Percentiles rank a stretch among this genome's conserved stretches.
Evolutionary conservation across 1,284 basidiomycete species (phyloP).

Genomic region (Boletellus deceptivus): DNA sequence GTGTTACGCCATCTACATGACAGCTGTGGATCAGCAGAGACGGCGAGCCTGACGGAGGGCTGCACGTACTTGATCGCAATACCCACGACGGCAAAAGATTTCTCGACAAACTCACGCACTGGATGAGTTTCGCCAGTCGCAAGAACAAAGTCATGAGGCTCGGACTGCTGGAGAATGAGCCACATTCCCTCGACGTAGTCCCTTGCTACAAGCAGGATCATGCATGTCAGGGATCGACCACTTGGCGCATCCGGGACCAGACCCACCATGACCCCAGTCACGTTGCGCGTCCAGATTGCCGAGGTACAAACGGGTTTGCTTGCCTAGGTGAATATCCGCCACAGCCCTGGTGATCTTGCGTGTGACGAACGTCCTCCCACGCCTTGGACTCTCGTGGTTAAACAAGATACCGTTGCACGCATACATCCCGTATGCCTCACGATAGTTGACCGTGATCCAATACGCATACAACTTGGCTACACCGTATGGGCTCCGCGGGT

Average conservation of each 20-base stretch:
- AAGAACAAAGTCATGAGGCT: slow-evolving; percentile 84
- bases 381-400: slow-evolving; percentile 91
- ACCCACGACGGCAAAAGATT: slow-evolving; percentile 70
- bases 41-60: background rate
- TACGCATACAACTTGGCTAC: slow-evolving; percentile 87
- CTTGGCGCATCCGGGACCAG: background rate
- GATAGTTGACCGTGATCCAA: slow-evolving; percentile 90
- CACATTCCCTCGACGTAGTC: slow-evolving; percentile 96
- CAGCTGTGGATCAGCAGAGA: background rate
- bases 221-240: slow-evolving; percentile 11
- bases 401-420: slow-evolving; percentile 90
- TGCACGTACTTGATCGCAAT: slow-evolving; percentile 58
- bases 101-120: slow-evolving; percentile 87
- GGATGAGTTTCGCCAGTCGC: slow-evolving; percentile 91
- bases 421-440: slow-evolving; percentile 91
- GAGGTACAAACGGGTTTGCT: slow-evolving; percentile 84
- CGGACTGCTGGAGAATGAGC: slow-evolving; percentile 85
- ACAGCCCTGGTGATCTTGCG: slow-evolving; percentile 88
- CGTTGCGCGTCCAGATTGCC: slow-evolving; percentile 89
- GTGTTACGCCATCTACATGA: slow-evolving; percentile 66
- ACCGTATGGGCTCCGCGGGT: slow-evolving; percentile 89
- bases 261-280: slow-evolving; percentile 90
- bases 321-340: slow-evolving; percentile 83
- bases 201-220: slow-evolving; percentile 47
- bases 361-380: slow-evolving; percentile 91